A percentile compares a stretch with the other conserved stretches of the same genome.
Conservation (phyloP, 805 yeast species). For the Pichia sporocuriosa region DNA sequence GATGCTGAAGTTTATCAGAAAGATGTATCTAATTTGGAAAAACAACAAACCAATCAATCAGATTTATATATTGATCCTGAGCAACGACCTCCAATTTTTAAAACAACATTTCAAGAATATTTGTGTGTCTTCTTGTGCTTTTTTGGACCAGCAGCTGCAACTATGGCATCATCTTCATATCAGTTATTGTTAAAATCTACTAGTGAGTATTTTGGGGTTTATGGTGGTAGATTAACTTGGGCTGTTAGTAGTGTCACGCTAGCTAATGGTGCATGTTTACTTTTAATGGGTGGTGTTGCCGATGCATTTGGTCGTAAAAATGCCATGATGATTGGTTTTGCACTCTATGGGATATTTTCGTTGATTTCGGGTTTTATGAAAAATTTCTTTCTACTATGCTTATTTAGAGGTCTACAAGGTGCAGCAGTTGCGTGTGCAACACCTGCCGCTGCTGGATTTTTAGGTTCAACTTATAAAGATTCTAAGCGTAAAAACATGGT, state of each 20-base stretch:
- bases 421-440: conserved; percentile 37
- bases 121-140: conserved; percentile 29
- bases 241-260: conserved; percentile 34
- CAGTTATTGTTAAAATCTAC: conserved; percentile 33
- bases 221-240: conserved; percentile 41
- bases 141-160: conserved; percentile 37
- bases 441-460: conserved; percentile 42
- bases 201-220: conserved; percentile 30
- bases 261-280: conserved; percentile 37
- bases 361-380: conserved; percentile 34
- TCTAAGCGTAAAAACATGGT: conserved; percentile 36
- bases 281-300: conserved; percentile 41
- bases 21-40: background rate
- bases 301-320: conserved; percentile 41
- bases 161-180: conserved; percentile 32
- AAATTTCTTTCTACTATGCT: conserved; percentile 31
- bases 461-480: conserved; percentile 36
- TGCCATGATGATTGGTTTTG: conserved; percentile 31
- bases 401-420: conserved; percentile 41
- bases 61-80: background rate
- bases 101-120: conserved; percentile 28
- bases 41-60: background rate
- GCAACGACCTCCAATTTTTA: conserved; percentile 23
- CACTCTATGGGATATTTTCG: conserved; percentile 27
- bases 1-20: background rate